Evolutionary conservation across 208 protist species (phyloP), one percentile per base, ranked within the genome.

Genomic region (Leishmania braziliensis): DNA sequence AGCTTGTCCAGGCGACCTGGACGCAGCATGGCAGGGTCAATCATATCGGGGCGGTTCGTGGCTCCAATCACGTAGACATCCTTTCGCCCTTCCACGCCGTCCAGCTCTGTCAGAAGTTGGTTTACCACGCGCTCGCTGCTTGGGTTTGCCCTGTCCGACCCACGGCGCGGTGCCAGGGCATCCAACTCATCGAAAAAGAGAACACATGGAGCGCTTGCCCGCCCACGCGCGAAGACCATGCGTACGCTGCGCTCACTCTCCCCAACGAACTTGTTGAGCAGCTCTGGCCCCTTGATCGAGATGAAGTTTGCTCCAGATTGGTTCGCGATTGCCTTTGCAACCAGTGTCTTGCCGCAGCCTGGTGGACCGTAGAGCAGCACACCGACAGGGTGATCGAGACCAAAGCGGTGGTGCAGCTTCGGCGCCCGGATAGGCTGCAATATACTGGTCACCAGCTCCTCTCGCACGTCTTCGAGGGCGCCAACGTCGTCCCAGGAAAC

Each of bases 101-200:
- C 99, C 93, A 99, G 94, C 88, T 99, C 99, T 4, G 99, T 99
- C 1, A 99, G 93, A 10, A 99, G 91, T 86, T 99, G 98, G 88
- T 99, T 99, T 10, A 99, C 99, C 26, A 99, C 97, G 16, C 99
- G 89, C 83, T 99, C 98, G 58, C 96, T 96, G 80, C 91, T 98
- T 46, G 92, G 81, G 79, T 96, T 99, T 43, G 94, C 95, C 60
- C 91, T 84, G 80, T 98, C 95, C 5, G 85, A 97, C 51, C 95
- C 97, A 73, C 99, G 93, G 36, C 95, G 90, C 29, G 98, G 99
- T 10, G 95, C 98, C 16, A 99, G 89, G 0, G 99, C 97, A 88
- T 99, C 99, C n/a, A 99, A 91, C 89, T 99, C 99, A 90, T 99
- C 99, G 86, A 99, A 99, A 86, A 99, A 99, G 62, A 99, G 93